Conservation (phyloP, 2,329 filamentous ascomycete genomes). For the Diaporthe longicolla region DNA sequence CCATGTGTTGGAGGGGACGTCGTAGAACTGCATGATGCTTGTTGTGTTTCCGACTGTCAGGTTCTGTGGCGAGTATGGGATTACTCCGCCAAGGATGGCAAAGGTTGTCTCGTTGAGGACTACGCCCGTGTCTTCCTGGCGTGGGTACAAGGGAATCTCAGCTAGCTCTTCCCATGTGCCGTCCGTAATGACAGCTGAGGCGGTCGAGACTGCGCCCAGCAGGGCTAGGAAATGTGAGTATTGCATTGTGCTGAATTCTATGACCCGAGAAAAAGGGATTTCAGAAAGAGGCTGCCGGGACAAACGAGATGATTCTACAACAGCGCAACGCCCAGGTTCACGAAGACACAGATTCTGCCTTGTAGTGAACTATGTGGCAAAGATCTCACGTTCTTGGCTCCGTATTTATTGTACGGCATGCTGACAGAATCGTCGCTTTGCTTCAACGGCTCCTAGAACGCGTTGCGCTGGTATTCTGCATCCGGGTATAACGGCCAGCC, state of each 20-base stretch:
- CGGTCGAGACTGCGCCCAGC: background rate
- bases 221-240: background rate
- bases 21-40: slow-evolving; percentile 51
- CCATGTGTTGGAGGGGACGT: slow-evolving; percentile 51
- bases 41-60: slow-evolving; percentile 45
- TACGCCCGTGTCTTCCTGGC: slow-evolving; percentile 49
- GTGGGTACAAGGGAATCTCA: slow-evolving; percentile 46
- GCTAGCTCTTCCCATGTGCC: slow-evolving; percentile 46
- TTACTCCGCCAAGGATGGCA: slow-evolving; percentile 49
- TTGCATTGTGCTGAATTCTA: background rate
- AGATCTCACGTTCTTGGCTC: background rate
- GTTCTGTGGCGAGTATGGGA: slow-evolving; percentile 39
- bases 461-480: background rate
- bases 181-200: slow-evolving; percentile 3
- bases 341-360: background rate
- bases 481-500: background rate
- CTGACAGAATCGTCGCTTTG: background rate
- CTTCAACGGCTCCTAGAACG: background rate
- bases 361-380: background rate
- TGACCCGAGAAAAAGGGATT: background rate
- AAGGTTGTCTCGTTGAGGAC: slow-evolving; percentile 46
- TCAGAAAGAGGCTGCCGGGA: background rate
- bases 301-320: background rate
- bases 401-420: background rate
- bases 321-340: background rate